Conservation (phyloP, 345 rosid species). For the Ailanthus altissimus region DNA sequence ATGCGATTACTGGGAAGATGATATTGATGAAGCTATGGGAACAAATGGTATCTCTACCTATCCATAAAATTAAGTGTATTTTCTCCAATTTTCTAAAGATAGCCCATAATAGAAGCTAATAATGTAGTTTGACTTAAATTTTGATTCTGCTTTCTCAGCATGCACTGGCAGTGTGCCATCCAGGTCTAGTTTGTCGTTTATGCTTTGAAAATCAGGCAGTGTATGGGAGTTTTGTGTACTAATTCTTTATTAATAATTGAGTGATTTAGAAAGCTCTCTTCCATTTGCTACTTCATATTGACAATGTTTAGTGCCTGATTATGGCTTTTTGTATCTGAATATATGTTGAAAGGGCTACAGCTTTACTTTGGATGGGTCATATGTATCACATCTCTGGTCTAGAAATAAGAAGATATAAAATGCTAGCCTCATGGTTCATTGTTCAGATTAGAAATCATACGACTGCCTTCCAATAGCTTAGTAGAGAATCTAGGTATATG, state of each 20-base stretch:
- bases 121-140: neutral
- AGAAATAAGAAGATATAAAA: neutral
- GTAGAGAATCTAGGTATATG: neutral
- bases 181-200: neutral
- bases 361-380: neutral
- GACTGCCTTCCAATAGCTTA: neutral
- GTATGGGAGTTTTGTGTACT: slow-evolving; percentile 1
- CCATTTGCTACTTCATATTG: neutral
- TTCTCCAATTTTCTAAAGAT: neutral
- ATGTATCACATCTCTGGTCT: neutral
- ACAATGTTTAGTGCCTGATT: neutral
- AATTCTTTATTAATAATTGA: neutral
- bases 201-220: neutral
- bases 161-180: neutral
- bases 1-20: neutral
- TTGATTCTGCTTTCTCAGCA: too few species aligned
- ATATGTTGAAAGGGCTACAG: neutral
- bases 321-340: neutral
- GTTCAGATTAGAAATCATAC: neutral
- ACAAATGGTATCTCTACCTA: neutral
- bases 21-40: neutral
- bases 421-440: neutral
- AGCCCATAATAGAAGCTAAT: neutral
- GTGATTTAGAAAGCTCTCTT: neutral
- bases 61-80: neutral